These are phyloP conservation scores for Podaxis mareebaensis DNA, from an alignment of 768 basidiomycete species.

Conservation along the genomic window DNA sequence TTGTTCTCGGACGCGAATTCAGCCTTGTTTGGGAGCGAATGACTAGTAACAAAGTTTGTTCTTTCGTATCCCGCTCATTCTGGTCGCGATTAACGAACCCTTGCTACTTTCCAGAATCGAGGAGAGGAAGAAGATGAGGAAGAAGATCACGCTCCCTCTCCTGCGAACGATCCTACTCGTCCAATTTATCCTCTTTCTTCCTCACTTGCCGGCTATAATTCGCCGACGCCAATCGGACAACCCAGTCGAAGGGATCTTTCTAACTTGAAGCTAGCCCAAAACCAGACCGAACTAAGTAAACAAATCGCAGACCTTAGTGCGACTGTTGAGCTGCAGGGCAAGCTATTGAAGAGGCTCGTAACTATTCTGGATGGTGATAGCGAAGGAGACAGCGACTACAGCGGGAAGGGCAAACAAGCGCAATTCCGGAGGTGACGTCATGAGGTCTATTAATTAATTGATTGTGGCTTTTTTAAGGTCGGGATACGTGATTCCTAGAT, in stretches of 20 bases:
- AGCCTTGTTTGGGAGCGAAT: slow-evolving; percentile 88
- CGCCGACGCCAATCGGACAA: slow-evolving; percentile 9
- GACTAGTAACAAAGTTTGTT: slow-evolving; percentile 48
- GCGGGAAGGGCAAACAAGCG: slow-evolving; percentile 7
- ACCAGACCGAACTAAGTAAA: slow-evolving; percentile 62
- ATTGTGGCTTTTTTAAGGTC: neutral
- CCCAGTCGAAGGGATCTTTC: slow-evolving; percentile 40
- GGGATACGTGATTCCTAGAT: neutral
- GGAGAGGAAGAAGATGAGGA: slow-evolving; percentile 19
- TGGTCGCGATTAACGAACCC: neutral
- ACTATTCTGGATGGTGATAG: slow-evolving; percentile 29
- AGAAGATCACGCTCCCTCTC: slow-evolving; percentile 12
- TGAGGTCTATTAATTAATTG: neutral
- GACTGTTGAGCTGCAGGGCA: slow-evolving; percentile 60
- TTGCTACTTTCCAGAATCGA: slow-evolving; percentile 10
- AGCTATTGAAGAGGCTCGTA: slow-evolving; percentile 43
- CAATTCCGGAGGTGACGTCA: neutral
- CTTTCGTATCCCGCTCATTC: neutral
- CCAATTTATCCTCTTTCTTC: slow-evolving; percentile 5
- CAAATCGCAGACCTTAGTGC: slow-evolving; percentile 62
- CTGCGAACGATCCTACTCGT: slow-evolving; percentile 16
- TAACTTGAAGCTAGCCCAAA: slow-evolving; percentile 63
- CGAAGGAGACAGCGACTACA: slow-evolving; percentile 17
- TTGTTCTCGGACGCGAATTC: slow-evolving; percentile 91
- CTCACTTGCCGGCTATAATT: slow-evolving; percentile 16